phyloP scores from a whole-genome alignment of 257 asterid species.

The Solanum dulcamara region DNA sequence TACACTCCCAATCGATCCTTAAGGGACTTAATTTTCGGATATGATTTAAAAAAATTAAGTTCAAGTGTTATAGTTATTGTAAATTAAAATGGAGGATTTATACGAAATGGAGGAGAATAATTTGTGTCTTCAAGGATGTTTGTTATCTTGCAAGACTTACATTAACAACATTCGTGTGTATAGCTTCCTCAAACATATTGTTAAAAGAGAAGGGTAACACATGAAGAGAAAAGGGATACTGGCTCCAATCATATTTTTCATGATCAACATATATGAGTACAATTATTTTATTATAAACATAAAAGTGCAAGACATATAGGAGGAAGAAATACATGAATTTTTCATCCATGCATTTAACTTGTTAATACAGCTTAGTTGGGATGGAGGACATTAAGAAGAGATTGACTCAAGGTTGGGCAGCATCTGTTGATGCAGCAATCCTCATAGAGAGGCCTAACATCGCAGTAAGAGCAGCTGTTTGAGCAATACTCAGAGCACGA shows the following conservation, averaged over 20 bases:
- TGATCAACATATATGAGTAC: not conserved
- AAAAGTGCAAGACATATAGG: not conserved
- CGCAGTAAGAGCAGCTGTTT: not conserved
- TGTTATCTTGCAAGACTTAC: not conserved
- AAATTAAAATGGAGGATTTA: no score
- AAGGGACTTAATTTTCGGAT: no score
- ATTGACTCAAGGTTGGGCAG: not conserved
- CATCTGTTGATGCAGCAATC: not conserved
- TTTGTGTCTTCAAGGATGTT: not conserved
- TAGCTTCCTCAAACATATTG: no score
- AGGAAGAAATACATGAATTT: not conserved
- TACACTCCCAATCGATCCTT: no score
- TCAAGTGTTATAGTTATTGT: no score
- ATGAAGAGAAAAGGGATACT: slow-evolving; percentile 30
- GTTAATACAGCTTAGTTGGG: not conserved
- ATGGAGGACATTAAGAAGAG: not conserved
- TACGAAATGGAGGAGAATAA: no score
- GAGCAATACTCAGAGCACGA: not conserved
- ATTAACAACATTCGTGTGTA: no score
- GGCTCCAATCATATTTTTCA: not conserved
- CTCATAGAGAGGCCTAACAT: not conserved
- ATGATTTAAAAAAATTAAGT: no score
- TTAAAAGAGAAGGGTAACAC: no score
- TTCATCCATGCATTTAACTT: not conserved
- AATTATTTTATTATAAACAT: no score